Base-by-base conservation (phyloP, 352 stramenopile genomes). In the Pythium sp. region DNA sequence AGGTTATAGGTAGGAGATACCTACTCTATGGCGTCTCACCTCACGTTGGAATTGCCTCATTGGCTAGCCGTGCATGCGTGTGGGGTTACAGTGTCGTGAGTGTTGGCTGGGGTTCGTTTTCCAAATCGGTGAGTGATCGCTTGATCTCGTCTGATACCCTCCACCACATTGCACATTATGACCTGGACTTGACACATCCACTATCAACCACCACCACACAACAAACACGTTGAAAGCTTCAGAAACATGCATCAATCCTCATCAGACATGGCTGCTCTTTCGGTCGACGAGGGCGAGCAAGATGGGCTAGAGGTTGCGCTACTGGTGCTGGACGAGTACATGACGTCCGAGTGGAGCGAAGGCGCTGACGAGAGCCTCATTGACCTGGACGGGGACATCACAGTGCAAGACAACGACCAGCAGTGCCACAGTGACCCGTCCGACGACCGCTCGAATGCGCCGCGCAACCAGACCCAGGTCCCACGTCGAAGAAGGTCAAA, bases 261-360 rank as follows among this genome's bases (percentile, higher is more conserved):
- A 47, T 47, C 41, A 30, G 5, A 57, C 22, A 58, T 58, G 24
- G 8, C 32, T 18, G 24, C 53, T 5, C 53, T 30, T 58, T 9
- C 26, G 6, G 14, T 8, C 12, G 26, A 58, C 26, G 53, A 36
- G 26, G 53, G 18, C 15, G 14, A 36, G 26, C 53, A 58, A 22
- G 24, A 30, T 1, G 53, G 53, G 53, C 24, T 58, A 11, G 53
- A 58, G 53, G 53, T 26, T 14, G 53, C 53, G 53, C 53, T 58
- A 36, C 26, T 58, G 53, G 53, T 58, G 24, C 53, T 58, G 53
- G 53, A 58, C 26, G 53, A 58, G 53, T 36, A 36, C 53, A 58
- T 58, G 53, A 58, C 53, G 53, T 34, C 24, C 26, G 53, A 58
- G 24, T 58, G 53, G 53, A 28, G 24, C 20, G 53, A 58, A 7